Base-by-base conservation (phyloP, 345 rosid species). In the Pugionium dolabratum region DNA sequence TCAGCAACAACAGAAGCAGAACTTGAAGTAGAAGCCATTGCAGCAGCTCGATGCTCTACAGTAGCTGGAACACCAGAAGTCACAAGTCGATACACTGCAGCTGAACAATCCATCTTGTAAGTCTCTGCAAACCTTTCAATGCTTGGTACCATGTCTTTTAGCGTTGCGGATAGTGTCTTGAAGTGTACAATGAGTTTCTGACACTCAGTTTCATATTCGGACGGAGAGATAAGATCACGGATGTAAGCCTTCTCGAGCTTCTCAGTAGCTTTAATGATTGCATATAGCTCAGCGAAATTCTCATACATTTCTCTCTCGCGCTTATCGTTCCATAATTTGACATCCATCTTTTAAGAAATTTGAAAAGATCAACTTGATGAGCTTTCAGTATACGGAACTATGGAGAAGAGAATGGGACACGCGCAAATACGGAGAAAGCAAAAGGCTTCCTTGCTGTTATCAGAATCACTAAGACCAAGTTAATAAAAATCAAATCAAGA, bases 331-430 rank as follows among this genome's bases (percentile, higher is more conserved):
- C 96, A 94, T 77, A 88, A 81, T 78, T 88, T 91, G 70, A 91
- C 95, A 81, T 94, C 99, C 97, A 91, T 94, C 71, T 57, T 73
- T 57, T 9, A 35, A 27, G 41, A 31, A 42, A 39, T 2, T 36
- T 42, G 10, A 36, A 50, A 44, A 9, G 43, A 58, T 62, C 5
- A 28, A 42, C 48, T 49, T 44, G 35, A 31, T 28, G 49, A 47
- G 52, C 29, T 30, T 50, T 44, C 44, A 65, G 36, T 51, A 3
- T 4, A 47, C 5, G 64, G 74, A 76, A 66, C 79, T 66, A 54
- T 85, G 98, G 96, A 90, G 95, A 86, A 93, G 97, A 81, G 85
- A 80, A 87, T 62, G 96, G 98, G 97, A 76, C 96, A 93, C 98
- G 97, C 81, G 96, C 97, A 84, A 79, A 69, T 82, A 47, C 77